Percentiles rank a stretch among this genome's conserved stretches.
These are phyloP conservation scores for Leccinum subrobustum DNA, from an alignment of 1,284 basidiomycete species.

Conservation along the genomic window DNA sequence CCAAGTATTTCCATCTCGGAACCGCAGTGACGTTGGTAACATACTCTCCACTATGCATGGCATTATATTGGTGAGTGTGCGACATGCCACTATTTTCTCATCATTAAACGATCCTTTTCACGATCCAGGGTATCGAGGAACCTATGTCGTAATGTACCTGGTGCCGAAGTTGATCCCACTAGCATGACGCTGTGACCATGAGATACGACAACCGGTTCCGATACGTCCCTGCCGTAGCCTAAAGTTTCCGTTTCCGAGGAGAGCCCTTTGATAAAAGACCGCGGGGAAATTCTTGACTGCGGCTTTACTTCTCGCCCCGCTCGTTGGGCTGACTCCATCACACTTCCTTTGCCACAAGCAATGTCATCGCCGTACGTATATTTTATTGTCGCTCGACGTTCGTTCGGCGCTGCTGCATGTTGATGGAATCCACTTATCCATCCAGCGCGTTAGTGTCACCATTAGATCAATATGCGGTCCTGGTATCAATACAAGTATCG, in stretches of 20 bases:
- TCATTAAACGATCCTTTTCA: neutral
- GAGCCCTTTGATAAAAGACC: neutral
- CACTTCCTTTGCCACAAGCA: neutral
- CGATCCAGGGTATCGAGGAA: neutral
- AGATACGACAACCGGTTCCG: neutral
- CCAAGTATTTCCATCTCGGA: neutral
- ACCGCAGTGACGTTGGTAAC: neutral
- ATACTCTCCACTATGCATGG: neutral
- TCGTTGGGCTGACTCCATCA: neutral
- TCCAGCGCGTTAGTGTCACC: neutral
- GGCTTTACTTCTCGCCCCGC: neutral
- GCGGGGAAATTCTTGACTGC: neutral
- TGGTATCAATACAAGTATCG: slow-evolving; percentile 4
- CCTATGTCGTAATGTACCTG: neutral
- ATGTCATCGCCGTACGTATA: neutral
- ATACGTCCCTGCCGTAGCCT: neutral
- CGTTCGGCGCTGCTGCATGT: neutral
- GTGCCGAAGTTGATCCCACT: neutral
- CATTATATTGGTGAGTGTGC: neutral
- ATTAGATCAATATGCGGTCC: neutral
- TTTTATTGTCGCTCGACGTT: neutral
- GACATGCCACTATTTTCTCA: neutral
- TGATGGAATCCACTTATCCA: neutral
- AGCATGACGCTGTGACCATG: neutral
- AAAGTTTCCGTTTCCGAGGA: neutral